Evolutionary conservation across 495 filamentous ascomycete species (phyloP).

Genomic region (Xanthoparmelia taractica): DNA sequence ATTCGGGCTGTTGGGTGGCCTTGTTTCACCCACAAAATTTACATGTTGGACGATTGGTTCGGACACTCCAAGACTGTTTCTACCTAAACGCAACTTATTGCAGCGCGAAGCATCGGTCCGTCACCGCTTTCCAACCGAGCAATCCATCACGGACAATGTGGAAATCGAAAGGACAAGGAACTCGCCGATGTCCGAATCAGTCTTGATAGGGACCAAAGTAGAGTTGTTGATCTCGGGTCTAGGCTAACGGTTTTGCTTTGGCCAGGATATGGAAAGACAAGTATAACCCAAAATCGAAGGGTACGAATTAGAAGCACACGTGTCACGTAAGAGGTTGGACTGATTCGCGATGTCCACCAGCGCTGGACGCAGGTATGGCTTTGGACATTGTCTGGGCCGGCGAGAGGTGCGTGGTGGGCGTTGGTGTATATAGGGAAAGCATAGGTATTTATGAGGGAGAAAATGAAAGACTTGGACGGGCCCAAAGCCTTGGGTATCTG

Average conservation of each 20-base stretch:
- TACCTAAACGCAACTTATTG: background rate
- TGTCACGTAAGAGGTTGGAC: background rate
- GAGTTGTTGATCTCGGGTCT: background rate
- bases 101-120: background rate
- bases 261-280: conserved; percentile 95
- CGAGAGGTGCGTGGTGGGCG: background rate
- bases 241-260: conserved; percentile 17
- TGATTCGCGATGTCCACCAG: background rate
- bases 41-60: conserved; percentile 26
- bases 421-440: background rate
- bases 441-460: background rate
- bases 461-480: background rate
- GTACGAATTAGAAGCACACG: background rate
- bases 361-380: background rate
- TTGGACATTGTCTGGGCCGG: background rate
- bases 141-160: background rate
- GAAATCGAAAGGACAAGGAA: background rate
- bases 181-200: background rate
- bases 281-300: conserved; percentile 57
- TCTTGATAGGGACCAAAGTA: background rate
- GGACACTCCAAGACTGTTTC: background rate
- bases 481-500: background rate
- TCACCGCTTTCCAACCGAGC: background rate
- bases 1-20: conserved; percentile 11
- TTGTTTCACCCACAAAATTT: conserved; percentile 25